These are phyloP conservation scores for Botrytis tulipae DNA, from an alignment of 2,329 filamentous ascomycete genomes.

Conservation along the genomic window DNA sequence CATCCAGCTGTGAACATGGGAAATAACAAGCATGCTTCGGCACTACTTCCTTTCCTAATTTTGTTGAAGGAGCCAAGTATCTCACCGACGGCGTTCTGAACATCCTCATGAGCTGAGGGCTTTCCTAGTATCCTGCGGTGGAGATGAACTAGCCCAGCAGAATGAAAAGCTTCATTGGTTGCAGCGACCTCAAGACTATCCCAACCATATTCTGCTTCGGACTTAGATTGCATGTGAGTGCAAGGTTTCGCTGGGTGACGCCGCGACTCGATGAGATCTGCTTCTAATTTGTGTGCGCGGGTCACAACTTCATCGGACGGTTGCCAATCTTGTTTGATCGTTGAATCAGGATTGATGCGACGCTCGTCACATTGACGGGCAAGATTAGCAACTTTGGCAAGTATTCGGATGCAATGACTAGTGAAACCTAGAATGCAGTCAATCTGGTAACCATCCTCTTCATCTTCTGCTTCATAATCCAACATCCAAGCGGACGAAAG, in stretches of 20 bases:
- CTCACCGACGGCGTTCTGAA: conserved; percentile 60
- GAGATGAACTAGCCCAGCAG: conserved; percentile 73
- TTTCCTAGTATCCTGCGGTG: conserved; percentile 70
- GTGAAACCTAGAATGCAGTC: conserved; percentile 82
- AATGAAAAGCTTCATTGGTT: conserved; percentile 77
- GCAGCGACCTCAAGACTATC: conserved; percentile 65
- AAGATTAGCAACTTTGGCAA: conserved; percentile 70
- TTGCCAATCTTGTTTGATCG: conserved; percentile 54
- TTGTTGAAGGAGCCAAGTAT: conserved; percentile 62
- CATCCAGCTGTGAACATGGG: conserved; percentile 83
- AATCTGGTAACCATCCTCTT: conserved; percentile 62
- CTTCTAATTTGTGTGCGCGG: conserved; percentile 58
- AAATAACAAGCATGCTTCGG: conserved; percentile 73
- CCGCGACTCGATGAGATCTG: conserved; percentile 57
- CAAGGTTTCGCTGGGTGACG: conserved; percentile 43
- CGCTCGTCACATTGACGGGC: conserved; percentile 66
- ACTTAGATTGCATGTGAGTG: conserved; percentile 47
- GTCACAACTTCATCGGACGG: conserved; percentile 54
- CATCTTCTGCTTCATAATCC: conserved; percentile 52
- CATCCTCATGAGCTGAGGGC: conserved; percentile 53
- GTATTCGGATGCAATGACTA: conserved; percentile 64
- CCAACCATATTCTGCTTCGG: conserved; percentile 52
- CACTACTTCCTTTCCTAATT: conserved; percentile 64
- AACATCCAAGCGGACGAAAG: conserved; percentile 33
- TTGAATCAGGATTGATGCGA: conserved; percentile 55